These are phyloP conservation scores for Berkeleyomyces basicola DNA, from an alignment of 2,329 filamentous ascomycete genomes.

Conservation along the genomic window DNA sequence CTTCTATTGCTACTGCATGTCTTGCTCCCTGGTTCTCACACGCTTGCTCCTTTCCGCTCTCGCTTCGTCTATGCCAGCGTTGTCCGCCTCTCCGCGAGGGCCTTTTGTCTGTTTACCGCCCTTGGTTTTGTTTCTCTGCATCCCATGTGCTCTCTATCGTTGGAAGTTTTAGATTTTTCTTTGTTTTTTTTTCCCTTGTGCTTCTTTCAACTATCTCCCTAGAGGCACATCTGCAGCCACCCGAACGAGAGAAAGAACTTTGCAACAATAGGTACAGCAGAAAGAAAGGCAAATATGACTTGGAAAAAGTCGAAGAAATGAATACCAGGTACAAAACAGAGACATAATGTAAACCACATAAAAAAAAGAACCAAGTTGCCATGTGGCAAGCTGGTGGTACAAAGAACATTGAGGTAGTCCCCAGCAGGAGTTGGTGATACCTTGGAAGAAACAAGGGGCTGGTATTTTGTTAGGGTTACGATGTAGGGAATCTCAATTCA, in stretches of 20 bases:
- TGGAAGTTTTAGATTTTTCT: background rate
- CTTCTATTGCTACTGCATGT: background rate
- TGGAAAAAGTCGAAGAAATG: background rate
- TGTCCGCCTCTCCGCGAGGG: background rate
- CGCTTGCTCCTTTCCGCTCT: background rate
- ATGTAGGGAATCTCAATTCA: too few relatives aligned
- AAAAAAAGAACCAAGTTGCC: background rate
- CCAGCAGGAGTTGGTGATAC: background rate
- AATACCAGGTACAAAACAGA: background rate
- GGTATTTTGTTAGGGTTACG: too few relatives aligned
- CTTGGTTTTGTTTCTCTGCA: constrained; percentile 1
- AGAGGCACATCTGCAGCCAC: background rate
- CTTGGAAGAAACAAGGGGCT: too few relatives aligned
- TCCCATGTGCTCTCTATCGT: background rate
- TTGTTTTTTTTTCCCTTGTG: background rate
- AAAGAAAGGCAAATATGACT: background rate
- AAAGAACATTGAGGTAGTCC: background rate
- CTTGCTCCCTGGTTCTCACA: background rate
- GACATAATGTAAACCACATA: background rate
- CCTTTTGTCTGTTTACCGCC: background rate
- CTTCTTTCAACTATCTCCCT: background rate
- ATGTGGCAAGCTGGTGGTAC: background rate
- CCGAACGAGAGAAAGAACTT: background rate
- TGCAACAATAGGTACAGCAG: background rate
- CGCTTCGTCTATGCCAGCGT: constrained; percentile 2